Conservation (phyloP, 352 stramenopile genomes). For the Globisporangium cylindrosporum region DNA sequence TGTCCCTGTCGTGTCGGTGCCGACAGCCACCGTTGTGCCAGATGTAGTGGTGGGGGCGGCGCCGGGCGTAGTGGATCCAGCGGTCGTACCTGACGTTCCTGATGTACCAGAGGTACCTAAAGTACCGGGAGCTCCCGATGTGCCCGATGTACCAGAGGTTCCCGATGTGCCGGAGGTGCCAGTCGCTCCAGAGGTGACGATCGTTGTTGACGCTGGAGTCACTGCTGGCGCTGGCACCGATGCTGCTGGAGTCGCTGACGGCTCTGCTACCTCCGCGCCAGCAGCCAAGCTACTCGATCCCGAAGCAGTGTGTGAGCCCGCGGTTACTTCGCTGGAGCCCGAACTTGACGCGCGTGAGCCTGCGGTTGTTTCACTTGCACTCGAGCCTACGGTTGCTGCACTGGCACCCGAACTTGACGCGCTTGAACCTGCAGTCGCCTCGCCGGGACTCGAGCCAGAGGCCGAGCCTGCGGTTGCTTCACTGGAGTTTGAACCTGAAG, state of each 20-base stretch:
- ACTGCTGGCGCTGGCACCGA: not conserved
- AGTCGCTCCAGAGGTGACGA: not conserved
- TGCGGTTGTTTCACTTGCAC: too few species aligned
- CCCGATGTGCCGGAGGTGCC: not conserved
- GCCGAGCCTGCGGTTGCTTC: not conserved
- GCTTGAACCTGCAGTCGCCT: not conserved
- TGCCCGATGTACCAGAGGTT: not conserved
- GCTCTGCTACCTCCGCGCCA: not conserved
- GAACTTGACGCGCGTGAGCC: not conserved
- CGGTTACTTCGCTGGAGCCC: not conserved
- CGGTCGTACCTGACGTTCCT: not conserved
- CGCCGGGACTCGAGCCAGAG: not conserved
- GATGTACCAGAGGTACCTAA: not conserved
- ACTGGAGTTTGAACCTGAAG: not conserved
- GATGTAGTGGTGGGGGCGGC: not conserved
- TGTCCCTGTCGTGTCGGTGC: not conserved
- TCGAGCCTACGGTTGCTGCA: too few species aligned
- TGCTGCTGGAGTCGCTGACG: not conserved
- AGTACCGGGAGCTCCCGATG: not conserved
- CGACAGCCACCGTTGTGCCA: not conserved
- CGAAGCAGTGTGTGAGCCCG: not conserved
- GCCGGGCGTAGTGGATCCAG: not conserved
- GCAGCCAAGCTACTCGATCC: not conserved
- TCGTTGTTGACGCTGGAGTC: not conserved
- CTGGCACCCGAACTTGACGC: too few species aligned